These are phyloP conservation scores for Calonectria montana DNA, from an alignment of 2,329 filamentous ascomycete species.

Conservation along the genomic window DNA sequence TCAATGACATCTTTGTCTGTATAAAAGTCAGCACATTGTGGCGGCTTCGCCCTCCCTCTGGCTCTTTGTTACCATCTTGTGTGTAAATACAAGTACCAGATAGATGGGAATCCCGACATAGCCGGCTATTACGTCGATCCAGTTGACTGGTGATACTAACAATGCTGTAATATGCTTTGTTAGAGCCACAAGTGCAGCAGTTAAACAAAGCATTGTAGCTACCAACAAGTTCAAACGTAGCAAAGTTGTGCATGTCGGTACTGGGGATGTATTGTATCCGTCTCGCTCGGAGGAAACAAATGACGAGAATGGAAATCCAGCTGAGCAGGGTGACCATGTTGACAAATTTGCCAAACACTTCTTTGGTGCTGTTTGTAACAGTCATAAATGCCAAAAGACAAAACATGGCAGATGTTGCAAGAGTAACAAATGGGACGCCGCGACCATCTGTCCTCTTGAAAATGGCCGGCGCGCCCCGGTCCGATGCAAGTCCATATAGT, in stretches of 20 bases:
- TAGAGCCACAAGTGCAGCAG: constrained; percentile 76
- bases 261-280: constrained; percentile 68
- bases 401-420: constrained; percentile 70
- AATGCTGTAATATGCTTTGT: constrained; percentile 88
- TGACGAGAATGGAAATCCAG: constrained; percentile 76
- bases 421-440: constrained; percentile 76
- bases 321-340: constrained; percentile 73
- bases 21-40: constrained; percentile 75
- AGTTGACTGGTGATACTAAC: constrained; percentile 59
- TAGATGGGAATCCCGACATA: constrained; percentile 84
- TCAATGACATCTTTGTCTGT: constrained; percentile 80
- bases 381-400: constrained; percentile 77
- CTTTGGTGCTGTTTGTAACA: constrained; percentile 65
- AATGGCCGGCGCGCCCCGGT: constrained; percentile 77
- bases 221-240: constrained; percentile 77
- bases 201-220: constrained; percentile 76
- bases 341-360: constrained; percentile 73
- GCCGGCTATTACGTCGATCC: constrained; percentile 80
- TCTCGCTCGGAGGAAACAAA: constrained; percentile 73
- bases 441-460: constrained; percentile 77
- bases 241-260: constrained; percentile 69
- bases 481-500: constrained; percentile 77
- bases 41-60: constrained; percentile 57
- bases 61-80: constrained; percentile 68
- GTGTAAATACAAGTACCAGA: constrained; percentile 75